Evolutionary conservation across 2,329 filamentous ascomycete genomes (phyloP).

Genomic region (Acephala macrosclerotiorum): DNA sequence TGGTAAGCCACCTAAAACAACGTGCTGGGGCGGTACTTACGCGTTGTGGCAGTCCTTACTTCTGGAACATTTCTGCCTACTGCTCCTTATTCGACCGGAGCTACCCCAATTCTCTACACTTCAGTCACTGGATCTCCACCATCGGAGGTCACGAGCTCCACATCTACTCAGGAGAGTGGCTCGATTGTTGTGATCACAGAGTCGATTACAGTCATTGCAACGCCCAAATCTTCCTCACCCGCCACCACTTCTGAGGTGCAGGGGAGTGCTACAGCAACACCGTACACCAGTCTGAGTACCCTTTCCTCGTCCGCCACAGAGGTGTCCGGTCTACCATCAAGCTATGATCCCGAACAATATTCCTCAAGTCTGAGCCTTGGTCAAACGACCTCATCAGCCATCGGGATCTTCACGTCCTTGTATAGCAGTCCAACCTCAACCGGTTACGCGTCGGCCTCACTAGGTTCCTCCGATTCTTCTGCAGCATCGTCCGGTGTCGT

Average conservation of each 20-base stretch:
- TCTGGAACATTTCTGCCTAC: background rate
- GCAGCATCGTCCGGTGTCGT: background rate
- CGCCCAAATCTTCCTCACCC: constrained; percentile 5
- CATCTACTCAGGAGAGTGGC: background rate
- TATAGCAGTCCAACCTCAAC: constrained; percentile 1
- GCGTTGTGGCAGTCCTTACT: background rate
- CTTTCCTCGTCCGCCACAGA: background rate
- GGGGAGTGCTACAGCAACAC: constrained; percentile 7
- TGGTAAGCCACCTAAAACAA: constrained; percentile 3
- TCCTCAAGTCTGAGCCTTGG: background rate
- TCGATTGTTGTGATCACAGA: constrained; percentile 3
- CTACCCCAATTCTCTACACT: background rate
- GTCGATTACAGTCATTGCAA: background rate
- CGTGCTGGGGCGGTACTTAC: background rate
- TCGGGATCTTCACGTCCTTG: constrained; percentile 19
- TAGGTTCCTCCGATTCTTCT: constrained; percentile 4
- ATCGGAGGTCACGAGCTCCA: background rate
- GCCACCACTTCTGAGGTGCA: constrained; percentile 11
- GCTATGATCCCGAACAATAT: background rate
- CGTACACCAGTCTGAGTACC: constrained; percentile 17
- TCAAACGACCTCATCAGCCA: constrained; percentile 15
- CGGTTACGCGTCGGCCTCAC: constrained; percentile 1
- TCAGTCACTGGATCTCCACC: background rate
- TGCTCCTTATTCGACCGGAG: background rate
- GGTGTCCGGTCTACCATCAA: background rate